These are phyloP conservation scores for Chlorella vulgaris DNA, from an alignment of 139 green algal genomes.

Conservation along the genomic window DNA sequence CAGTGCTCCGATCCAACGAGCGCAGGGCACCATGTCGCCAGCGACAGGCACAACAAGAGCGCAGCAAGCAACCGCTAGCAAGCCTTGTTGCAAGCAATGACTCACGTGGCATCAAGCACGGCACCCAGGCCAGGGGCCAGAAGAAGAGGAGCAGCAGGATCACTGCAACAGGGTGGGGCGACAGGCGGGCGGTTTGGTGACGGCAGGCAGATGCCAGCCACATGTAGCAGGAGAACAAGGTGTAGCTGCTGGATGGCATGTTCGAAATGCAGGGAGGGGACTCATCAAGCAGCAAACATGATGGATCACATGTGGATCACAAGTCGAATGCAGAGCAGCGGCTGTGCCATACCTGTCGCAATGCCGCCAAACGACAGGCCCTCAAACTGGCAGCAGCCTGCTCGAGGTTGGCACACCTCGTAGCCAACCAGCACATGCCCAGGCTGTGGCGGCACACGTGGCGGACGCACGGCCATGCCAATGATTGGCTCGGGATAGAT, in stretches of 20 bases:
- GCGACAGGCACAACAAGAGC: background rate
- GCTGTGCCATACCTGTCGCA: background rate
- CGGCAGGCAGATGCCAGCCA: background rate
- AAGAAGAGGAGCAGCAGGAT: background rate
- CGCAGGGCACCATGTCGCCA: background rate
- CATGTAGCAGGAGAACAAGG: background rate
- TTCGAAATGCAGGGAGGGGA: too few relatives aligned
- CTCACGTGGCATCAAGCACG: background rate
- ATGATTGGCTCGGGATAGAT: too few relatives aligned
- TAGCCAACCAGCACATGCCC: background rate
- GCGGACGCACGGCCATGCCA: background rate
- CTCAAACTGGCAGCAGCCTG: background rate
- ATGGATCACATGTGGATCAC: too few relatives aligned
- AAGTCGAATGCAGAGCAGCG: background rate
- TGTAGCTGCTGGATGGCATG: too few relatives aligned
- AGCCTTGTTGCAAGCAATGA: background rate
- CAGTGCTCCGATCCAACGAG: background rate
- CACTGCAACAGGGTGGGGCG: background rate
- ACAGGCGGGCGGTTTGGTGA: background rate
- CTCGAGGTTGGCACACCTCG: background rate
- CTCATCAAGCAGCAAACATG: too few relatives aligned
- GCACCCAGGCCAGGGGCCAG: background rate
- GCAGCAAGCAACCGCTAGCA: too few relatives aligned
- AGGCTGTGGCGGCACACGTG: background rate
- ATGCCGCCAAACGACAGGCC: background rate